Conservation (phyloP, 176 grass and related monocot genomes). For the Thinopyrum elongatum region DNA sequence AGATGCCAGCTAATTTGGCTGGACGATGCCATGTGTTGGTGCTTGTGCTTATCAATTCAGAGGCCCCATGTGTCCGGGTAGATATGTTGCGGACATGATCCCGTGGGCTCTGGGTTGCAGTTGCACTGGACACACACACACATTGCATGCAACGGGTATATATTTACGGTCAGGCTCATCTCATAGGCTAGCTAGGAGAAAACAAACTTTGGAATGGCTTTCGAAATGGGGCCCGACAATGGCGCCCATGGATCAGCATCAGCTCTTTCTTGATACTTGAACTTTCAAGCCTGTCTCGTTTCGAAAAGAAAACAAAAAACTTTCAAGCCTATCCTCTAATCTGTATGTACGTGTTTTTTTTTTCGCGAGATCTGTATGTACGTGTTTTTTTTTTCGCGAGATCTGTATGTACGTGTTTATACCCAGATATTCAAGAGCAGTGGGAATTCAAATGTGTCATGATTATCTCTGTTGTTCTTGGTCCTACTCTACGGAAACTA, state of each 20-base stretch:
- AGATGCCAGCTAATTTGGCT: conserved; percentile 38
- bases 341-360: not conserved
- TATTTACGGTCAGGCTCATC: not conserved
- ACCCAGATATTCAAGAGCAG: too few relatives aligned
- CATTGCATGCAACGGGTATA: not conserved
- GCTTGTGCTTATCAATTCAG: conserved; percentile 54
- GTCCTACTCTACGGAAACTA: not conserved
- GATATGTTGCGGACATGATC: conserved; percentile 39
- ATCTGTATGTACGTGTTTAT: not conserved
- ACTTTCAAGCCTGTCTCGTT: too few relatives aligned
- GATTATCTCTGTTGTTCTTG: not conserved
- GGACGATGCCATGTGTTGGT: conserved; percentile 58
- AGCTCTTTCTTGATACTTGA: not conserved
- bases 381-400: too few relatives aligned
- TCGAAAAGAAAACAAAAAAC: too few relatives aligned
- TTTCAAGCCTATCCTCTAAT: not conserved
- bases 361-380: too few relatives aligned
- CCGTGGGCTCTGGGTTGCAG: not conserved
- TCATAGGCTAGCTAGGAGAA: not conserved
- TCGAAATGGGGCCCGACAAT: not conserved
- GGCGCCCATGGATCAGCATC: not conserved
- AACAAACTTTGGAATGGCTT: conserved; percentile 17
- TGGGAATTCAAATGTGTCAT: not conserved
- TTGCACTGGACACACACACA: not conserved
- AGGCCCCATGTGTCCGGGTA: conserved; percentile 52